Evolutionary conservation across 192 early-diverging fungal species (phyloP), one percentile per base, ranked within the genome.

Genomic region (Coemansia javaensis): DNA sequence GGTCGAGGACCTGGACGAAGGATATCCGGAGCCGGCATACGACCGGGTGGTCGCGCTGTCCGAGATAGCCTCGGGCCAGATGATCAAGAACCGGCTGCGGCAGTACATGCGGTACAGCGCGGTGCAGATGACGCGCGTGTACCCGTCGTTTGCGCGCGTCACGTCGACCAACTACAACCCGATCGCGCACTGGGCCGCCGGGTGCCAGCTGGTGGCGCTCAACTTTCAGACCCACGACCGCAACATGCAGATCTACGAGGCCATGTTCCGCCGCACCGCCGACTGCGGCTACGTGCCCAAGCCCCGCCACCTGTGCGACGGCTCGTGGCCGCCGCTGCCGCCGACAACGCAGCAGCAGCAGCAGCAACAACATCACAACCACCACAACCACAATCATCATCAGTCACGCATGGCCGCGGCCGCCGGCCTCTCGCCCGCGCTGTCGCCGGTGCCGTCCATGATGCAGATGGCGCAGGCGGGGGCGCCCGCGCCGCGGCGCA

Each of bases 181-280:
- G 2, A 74, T 87, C 20, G 66, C 77, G 8, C 84, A 89, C 56
- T 96, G 93, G 93, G 70, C 65, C 11, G 66, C 57, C 10, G 93
- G 93, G 3, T 79, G 74, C 25, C 91, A 94, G 65, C 73, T 96
- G 76, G 91, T 91, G 2, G 91, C 93, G 2, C 57, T 96, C 50
- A 96, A 96, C 67, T 90, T 82, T 45, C 93, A 96, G 49, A 92
- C 80, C 7, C 73, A 77, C 52, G 92, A 92, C 58, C 66, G 76
- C 39, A 79, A 82, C 34, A 85, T 90, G 85, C 82, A 90, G 57
- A 67, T 96, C 32, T 88, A 91, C 63, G 65, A 78, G 22, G 90
- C 90, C n/a, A 77, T 96, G 81, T 96, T 94, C 53, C 58, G 44
- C 5, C 55, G 78, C 36, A 87, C 87, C 50, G 81, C 80, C 5